These are phyloP conservation scores for Cutaneotrichosporon sp. DNA, from an alignment of 1,284 basidiomycete species.

Conservation along the genomic window DNA sequence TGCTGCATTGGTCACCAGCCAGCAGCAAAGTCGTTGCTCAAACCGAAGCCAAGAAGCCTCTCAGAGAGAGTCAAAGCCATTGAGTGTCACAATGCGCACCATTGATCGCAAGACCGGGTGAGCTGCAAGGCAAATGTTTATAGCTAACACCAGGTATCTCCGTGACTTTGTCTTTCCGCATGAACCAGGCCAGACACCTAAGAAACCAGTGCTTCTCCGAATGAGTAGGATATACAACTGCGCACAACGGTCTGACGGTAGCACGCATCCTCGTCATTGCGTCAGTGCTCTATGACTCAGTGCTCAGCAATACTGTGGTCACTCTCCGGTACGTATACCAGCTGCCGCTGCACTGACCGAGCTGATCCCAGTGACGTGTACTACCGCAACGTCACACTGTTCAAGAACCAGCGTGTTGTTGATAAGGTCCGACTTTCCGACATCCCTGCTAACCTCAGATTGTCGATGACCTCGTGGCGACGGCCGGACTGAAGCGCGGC, in stretches of 20 bases:
- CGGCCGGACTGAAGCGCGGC: conserved; percentile 64
- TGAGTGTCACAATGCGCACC: too few species aligned
- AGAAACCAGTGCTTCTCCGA: conserved; percentile 6
- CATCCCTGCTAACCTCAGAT: conserved; percentile 54
- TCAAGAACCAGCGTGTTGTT: conserved; percentile 66
- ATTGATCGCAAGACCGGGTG: conserved; percentile 22
- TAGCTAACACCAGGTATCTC: too few species aligned
- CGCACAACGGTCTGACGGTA: conserved; percentile 10
- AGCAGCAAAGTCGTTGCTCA: neutral
- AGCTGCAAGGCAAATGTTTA: too few species aligned
- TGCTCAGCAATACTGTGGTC: conserved; percentile 24
- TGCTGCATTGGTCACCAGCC: neutral
- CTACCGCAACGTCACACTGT: conserved; percentile 74
- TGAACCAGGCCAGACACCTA: conserved; percentile 13
- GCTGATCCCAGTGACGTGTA: conserved; percentile 84
- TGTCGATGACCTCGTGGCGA: conserved; percentile 80
- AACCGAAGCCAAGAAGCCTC: neutral
- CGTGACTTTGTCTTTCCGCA: conserved; percentile 32
- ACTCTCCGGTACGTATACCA: conserved; percentile 40
- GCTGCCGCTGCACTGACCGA: too few species aligned
- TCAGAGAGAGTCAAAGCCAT: neutral
- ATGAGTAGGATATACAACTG: conserved; percentile 16
- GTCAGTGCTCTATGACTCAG: conserved; percentile 32
- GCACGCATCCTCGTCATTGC: conserved; percentile 32
- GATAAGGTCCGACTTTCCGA: conserved; percentile 59